phyloP scores from a whole-genome alignment of 352 stramenopile species.

The Hyaloperonospora brassicae region DNA sequence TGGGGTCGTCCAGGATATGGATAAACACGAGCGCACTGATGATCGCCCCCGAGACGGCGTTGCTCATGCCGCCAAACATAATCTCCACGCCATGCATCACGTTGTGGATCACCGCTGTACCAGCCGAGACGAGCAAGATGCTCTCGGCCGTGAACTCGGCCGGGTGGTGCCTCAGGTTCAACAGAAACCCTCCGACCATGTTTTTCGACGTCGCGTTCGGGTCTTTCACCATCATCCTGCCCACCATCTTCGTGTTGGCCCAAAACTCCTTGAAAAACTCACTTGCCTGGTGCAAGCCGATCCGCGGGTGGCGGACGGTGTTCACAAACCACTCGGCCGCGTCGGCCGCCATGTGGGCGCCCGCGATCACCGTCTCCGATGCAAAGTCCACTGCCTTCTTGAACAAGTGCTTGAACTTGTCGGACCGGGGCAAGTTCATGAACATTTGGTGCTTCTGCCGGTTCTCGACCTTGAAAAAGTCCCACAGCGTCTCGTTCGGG shows the following conservation, averaged over 20 bases:
- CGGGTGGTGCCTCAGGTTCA: constrained; percentile 21
- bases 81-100: constrained; percentile 16
- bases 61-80: constrained; percentile 20
- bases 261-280: constrained; percentile 13
- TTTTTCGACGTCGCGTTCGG: constrained; percentile 18
- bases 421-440: constrained; percentile 3
- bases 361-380: constrained; percentile 6
- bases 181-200: constrained; percentile 20
- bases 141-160: constrained; percentile 23
- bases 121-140: constrained; percentile 11
- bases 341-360: constrained; percentile 7
- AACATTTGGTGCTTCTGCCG: constrained; percentile 12
- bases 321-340: constrained; percentile 16
- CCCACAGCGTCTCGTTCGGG: constrained; percentile 19
- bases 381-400: constrained; percentile 6
- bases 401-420: constrained; percentile 7
- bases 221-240: constrained; percentile 17
- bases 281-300: constrained; percentile 7
- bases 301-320: constrained; percentile 10
- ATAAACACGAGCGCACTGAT: constrained; percentile 24
- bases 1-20: constrained; percentile 23
- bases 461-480: constrained; percentile 19
- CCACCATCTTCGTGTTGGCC: constrained; percentile 17
- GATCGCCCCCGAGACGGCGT: constrained; percentile 9
- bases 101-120: constrained; percentile 17